Base-by-base conservation (phyloP, 441 rosid genomes). In the Pelargonium citronellum region DNA sequence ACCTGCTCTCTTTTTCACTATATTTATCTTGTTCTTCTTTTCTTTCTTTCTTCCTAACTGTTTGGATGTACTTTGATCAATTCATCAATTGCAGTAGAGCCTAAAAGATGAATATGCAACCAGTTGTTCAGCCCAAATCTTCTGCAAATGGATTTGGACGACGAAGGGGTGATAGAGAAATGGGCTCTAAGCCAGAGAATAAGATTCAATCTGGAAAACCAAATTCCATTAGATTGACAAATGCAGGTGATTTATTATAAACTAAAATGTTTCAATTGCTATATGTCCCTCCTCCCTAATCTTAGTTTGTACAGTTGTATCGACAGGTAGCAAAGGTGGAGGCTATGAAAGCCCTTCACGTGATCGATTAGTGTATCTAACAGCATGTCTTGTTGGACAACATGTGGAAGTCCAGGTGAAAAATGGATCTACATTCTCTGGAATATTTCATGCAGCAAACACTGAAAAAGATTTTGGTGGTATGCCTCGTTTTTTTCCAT, bases 361-460 rank as follows among this genome's bases (percentile, higher is more conserved):
- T 8, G 99, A 90, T 77, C 83, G 95, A 67, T 75, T 92, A 69
- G 78, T 88, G 67, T 92, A 88, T 83, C 64, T 89, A 66, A 70
- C 89, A 41, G 69, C 90, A 64, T 84, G 89, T 81, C 83, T 87
- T 60, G 84, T 95, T 69, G 99, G 97, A 71, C 96, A 86, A 68
- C 81, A 64, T 66, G 98, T 95, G 78, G 98, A 92, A 73, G 96
- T 87, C 73, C 96, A 90, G 78, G 87, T 89, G 74, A 92, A 87
- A 80, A 82, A 85, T 83, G 99, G 98, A 79, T 82, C 98, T 39
- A 69, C 91, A 51, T 92, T 85, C 80, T 70, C 88, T 74, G 98
- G 98, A 80, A 89, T 87, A 73, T 91, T 85, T 80, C 85, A 89
- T 68, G 88, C 99, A 57, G 83, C 88, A 49, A 87, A 91, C 72